These are phyloP conservation scores for Biscogniauxia sp. DNA, from an alignment of 2,329 filamentous ascomycete species.

Conservation along the genomic window DNA sequence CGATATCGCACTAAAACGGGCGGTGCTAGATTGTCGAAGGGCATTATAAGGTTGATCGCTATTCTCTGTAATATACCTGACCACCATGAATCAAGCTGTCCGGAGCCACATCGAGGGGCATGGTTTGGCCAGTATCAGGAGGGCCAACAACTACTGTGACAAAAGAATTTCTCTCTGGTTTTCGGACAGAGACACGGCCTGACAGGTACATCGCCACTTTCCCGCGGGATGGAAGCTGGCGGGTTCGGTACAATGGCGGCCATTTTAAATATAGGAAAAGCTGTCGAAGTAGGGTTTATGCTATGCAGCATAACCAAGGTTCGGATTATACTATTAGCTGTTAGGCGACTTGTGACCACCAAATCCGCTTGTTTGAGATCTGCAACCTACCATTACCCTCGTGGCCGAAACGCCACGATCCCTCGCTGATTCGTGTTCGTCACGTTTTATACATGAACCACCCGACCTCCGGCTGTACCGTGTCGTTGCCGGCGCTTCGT, in stretches of 20 bases:
- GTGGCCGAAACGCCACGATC: constrained; percentile 7
- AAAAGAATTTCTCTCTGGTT: neutral
- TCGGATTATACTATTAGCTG: neutral
- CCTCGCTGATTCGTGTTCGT: constrained; percentile 1
- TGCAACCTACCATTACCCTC: constrained; percentile 17
- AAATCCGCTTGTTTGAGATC: neutral
- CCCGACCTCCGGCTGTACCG: constrained; percentile 29
- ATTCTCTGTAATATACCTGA: neutral
- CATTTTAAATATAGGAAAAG: neutral
- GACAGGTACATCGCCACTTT: neutral
- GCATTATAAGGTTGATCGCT: neutral
- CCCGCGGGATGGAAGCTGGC: neutral
- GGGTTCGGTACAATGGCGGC: neutral
- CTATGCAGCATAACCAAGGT: neutral
- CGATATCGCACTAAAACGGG: neutral
- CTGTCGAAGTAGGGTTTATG: neutral
- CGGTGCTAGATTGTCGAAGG: neutral
- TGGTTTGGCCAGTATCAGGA: neutral
- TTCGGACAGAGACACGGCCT: neutral
- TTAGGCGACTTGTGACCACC: neutral
- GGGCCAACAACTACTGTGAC: neutral
- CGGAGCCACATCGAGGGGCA: neutral
- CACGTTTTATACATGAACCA: constrained; percentile 32
- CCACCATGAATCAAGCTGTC: neutral
- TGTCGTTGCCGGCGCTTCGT: constrained; percentile 20